A percentile compares a stretch with the other conserved stretches of the same genome.
These are phyloP conservation scores for Phaeotremella skinneri DNA, from an alignment of 768 basidiomycete species.

Conservation along the genomic window DNA sequence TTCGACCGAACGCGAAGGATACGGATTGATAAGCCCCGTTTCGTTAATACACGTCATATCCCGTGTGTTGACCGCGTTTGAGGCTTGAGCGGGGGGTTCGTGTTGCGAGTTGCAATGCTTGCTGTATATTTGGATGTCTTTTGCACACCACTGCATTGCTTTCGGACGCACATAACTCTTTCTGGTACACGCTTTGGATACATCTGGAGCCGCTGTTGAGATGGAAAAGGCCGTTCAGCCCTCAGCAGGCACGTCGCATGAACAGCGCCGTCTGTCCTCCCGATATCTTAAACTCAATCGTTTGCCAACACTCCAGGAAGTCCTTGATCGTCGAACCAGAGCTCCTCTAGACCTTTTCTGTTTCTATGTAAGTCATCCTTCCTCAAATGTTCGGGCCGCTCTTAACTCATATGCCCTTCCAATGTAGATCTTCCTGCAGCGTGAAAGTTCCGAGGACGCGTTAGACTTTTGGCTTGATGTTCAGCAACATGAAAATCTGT, in stretches of 20 bases:
- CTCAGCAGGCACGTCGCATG: conserved; percentile 16
- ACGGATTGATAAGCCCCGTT: neutral
- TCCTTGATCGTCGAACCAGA: conserved; percentile 80
- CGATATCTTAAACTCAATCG: conserved; percentile 46
- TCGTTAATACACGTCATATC: neutral
- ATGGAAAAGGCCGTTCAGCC: neutral
- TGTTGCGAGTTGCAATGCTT: too few relatives aligned
- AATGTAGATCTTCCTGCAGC: conserved; percentile 81
- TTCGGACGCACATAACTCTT: too few relatives aligned
- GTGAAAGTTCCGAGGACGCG: conserved; percentile 93
- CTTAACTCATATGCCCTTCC: neutral
- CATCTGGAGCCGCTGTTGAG: neutral
- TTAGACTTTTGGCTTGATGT: conserved; percentile 99
- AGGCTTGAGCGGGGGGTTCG: too few relatives aligned
- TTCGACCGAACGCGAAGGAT: neutral
- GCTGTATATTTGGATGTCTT: too few relatives aligned
- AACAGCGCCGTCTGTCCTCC: conserved; percentile 33
- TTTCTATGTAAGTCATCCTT: conserved; percentile 76
- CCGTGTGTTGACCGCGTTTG: neutral
- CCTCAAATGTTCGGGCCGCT: neutral
- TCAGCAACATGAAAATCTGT: conserved; percentile 97
- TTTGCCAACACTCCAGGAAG: conserved; percentile 61
- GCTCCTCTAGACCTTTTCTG: conserved; percentile 98
- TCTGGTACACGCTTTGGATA: too few relatives aligned
- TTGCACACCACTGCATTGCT: too few relatives aligned